These are phyloP conservation scores for Sechiopsis laciniata DNA, from an alignment of 306 rosid species.

Conservation along the genomic window DNA sequence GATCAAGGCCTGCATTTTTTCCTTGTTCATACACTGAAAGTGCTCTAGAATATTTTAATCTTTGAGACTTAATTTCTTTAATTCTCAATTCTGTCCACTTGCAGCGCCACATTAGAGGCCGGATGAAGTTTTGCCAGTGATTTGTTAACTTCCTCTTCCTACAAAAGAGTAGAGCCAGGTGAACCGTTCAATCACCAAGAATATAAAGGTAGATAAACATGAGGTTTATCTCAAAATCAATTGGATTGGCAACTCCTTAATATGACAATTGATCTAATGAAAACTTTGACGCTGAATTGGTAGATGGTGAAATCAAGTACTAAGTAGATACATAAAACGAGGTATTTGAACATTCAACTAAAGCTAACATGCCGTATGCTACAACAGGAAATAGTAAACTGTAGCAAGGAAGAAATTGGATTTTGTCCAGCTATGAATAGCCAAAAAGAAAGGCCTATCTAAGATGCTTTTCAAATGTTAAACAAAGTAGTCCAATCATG, in stretches of 20 bases:
- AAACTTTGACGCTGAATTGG: too few relatives aligned
- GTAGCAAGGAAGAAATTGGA: too few relatives aligned
- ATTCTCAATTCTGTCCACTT: constrained; percentile 82
- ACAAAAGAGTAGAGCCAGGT: constrained; percentile 27
- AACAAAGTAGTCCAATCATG: neutral
- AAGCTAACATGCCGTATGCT: too few relatives aligned
- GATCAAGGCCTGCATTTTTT: constrained; percentile 36
- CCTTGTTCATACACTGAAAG: constrained; percentile 39
- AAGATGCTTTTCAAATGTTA: neutral
- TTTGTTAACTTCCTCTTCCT: constrained; percentile 82
- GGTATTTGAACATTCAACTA: too few relatives aligned
- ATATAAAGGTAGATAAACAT: too few relatives aligned
- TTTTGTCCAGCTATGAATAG: too few relatives aligned
- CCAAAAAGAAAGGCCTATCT: neutral
- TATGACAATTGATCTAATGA: too few relatives aligned
- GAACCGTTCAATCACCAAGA: neutral
- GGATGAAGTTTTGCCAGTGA: constrained; percentile 76
- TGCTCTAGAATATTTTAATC: constrained; percentile 47
- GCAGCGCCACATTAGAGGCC: constrained; percentile 85
- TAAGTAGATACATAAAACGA: too few relatives aligned
- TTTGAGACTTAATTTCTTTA: constrained; percentile 58
- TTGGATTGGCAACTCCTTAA: too few relatives aligned
- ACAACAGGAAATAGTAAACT: too few relatives aligned
- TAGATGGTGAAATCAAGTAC: too few relatives aligned
- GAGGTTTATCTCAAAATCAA: too few relatives aligned